Base-by-base conservation (phyloP, 78 protist species). In the Dictyostelium intermedium region DNA sequence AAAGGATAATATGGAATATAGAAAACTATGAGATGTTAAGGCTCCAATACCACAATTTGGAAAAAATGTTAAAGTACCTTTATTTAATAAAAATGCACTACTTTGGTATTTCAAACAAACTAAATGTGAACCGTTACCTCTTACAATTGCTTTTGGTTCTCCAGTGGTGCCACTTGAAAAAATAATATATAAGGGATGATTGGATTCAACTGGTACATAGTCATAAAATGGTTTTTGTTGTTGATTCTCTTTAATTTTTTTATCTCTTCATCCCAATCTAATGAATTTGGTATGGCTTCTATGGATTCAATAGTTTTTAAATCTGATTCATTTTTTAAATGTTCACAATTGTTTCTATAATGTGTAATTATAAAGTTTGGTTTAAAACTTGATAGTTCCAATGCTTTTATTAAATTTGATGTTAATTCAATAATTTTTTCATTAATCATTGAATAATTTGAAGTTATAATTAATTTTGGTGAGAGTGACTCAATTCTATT, bases 41-140 rank as follows among this genome's bases (percentile, higher is more conserved):
- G 95, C 92, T 6, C 98, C 96, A 18, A 95, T 25, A 43, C 95
- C 96, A 18, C 72, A 27, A 8, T 96, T 2, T 0, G 14, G n/a
- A 61, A 8, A 8, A 32, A 61, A 61, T 6, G 34, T 61, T 61
- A n/a, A 61, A 61, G 9, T n/a, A 7, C 16, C 16, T 14, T 14
- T 50, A 2, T 14, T 14, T 50, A 14, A 14, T 14, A 50, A 50
- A 8, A 61, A 18, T n/a, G 30, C 1, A 61, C 25, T n/a, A 23
- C 7, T 9, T 2, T n/a, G 13, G 11, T 61, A 61, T 25, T 61
- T 61, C 11, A n/a, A 25, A n/a, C 34, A 20, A 1, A 83, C 91
- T 47, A 95, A 79, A 63, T 96, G 87, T 10, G 82, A 80, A 37
- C 91, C n/a, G n/a, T n/a, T n/a, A n/a, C n/a, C n/a, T n/a, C n/a